Conservation (phyloP, 1,139 yeast species). For the Neolecta irregularis region DNA sequence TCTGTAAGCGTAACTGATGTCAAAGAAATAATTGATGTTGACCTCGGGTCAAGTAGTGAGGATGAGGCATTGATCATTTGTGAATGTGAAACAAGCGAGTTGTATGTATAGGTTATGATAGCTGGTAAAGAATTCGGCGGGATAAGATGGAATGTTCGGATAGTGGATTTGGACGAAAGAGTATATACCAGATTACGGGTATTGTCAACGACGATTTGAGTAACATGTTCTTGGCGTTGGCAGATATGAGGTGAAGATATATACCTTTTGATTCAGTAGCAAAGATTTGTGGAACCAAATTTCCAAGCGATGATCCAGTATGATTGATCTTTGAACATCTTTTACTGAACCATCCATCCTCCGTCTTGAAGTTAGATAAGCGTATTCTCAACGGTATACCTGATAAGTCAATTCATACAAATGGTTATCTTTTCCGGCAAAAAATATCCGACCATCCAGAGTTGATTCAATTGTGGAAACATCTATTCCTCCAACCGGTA, state of each 20-base stretch:
- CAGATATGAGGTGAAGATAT: conserved; percentile 5
- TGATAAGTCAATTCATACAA: conserved; percentile 81
- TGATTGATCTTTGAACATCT: conserved; percentile 66
- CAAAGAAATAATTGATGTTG: conserved; percentile 38
- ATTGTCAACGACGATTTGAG: conserved; percentile 58
- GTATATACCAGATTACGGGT: conserved; percentile 67
- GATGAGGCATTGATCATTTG: conserved; percentile 26
- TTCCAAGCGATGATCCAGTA: conserved; percentile 18
- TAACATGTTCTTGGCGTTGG: conserved; percentile 3
- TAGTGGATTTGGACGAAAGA: conserved; percentile 65
- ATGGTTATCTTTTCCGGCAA: conserved; percentile 66
- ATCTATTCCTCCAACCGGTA: conserved; percentile 60
- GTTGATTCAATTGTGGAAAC: conserved; percentile 49
- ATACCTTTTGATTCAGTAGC: conserved; percentile 9
- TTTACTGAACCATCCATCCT: conserved; percentile 76
- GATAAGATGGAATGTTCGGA: conserved; percentile 55
- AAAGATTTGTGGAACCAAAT: conserved; percentile 14
- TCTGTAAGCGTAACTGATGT: conserved; percentile 48
- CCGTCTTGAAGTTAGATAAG: too few species aligned
- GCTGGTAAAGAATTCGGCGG: conserved; percentile 27
- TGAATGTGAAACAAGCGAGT: conserved; percentile 22
- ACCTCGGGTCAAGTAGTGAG: conserved; percentile 20
- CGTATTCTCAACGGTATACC: too few species aligned
- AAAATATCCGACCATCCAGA: conserved; percentile 66
- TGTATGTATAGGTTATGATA: conserved; percentile 22